Evolutionary conservation across 1,139 yeast genomes (phyloP).

Genomic region (Entelexis paramagnoliae): DNA sequence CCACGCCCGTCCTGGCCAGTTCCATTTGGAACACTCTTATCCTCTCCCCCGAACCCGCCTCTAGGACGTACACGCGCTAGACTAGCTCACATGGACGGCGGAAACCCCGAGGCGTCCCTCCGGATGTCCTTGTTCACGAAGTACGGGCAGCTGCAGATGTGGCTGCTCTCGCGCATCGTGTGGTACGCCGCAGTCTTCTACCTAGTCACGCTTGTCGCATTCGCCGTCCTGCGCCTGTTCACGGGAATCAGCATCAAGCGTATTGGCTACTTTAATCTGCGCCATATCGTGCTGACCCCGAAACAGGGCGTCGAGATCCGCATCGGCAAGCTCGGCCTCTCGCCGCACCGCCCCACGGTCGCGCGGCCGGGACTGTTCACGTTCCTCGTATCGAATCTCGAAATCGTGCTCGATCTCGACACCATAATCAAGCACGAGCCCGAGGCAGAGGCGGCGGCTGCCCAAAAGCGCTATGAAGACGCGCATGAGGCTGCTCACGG

Average conservation of each 20-base stretch:
- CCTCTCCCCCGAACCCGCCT: background rate
- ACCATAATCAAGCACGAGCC: slow-evolving; percentile 15
- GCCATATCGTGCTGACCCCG: slow-evolving; percentile 32
- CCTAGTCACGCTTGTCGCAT: slow-evolving; percentile 31
- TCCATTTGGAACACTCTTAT: background rate
- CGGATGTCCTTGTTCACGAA: slow-evolving; percentile 21
- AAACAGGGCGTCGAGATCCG: slow-evolving; percentile 31
- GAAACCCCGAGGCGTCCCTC: slow-evolving; percentile 5
- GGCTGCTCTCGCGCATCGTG: slow-evolving; percentile 24
- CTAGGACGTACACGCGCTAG: background rate
- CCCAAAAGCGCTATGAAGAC: background rate
- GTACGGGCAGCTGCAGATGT: slow-evolving; percentile 23
- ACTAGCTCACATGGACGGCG: background rate
- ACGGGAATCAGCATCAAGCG: slow-evolving; percentile 38
- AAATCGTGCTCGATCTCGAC: slow-evolving; percentile 28
- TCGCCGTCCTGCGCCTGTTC: slow-evolving; percentile 34
- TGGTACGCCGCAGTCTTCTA: slow-evolving; percentile 27
- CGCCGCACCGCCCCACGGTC: slow-evolving; percentile 35
- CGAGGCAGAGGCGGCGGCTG: background rate
- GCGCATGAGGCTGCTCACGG: background rate
- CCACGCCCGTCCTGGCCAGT: background rate
- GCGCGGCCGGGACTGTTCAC: slow-evolving; percentile 35
- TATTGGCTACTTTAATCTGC: slow-evolving; percentile 35
- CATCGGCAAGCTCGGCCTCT: slow-evolving; percentile 32
- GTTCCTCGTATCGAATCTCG: slow-evolving; percentile 28